Evolutionary conservation across 1,284 basidiomycete genomes (phyloP).

Genomic region (Leucoagaricus sp.): DNA sequence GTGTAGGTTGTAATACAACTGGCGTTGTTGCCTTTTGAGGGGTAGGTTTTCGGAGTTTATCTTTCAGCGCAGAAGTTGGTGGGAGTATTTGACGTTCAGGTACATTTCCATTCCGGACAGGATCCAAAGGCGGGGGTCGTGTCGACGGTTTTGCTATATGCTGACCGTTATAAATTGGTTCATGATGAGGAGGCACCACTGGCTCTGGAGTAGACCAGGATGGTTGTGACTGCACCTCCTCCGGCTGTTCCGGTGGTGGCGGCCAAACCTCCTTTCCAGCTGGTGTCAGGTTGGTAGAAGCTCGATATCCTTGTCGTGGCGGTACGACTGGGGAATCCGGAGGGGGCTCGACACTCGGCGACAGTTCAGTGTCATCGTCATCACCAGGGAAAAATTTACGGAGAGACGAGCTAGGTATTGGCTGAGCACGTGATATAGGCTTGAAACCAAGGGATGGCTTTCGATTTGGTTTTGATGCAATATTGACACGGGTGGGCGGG

Average conservation of each 20-base stretch:
- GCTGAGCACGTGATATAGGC: slow-evolving; percentile 49
- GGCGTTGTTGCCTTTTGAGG: not conserved
- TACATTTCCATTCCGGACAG: not conserved
- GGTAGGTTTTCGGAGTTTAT: not conserved
- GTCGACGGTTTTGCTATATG: not conserved
- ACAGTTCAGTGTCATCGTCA: slow-evolving; percentile 56
- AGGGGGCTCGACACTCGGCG: not conserved
- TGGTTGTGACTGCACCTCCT: slow-evolving; percentile 13
- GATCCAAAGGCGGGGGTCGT: not conserved
- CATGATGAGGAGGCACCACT: not conserved
- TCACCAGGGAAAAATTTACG: slow-evolving; percentile 74
- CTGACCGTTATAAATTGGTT: slow-evolving; percentile 1
- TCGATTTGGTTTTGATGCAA: slow-evolving; percentile 19
- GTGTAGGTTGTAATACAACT: not conserved
- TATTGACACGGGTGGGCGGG: slow-evolving; percentile 6
- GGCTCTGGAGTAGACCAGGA: slow-evolving; percentile 15
- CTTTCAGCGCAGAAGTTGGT: not conserved
- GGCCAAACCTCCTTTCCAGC: slow-evolving; percentile 5
- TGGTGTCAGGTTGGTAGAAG: slow-evolving; percentile 4
- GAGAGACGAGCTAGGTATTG: slow-evolving; percentile 51
- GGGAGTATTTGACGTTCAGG: not conserved
- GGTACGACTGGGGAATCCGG: not conserved
- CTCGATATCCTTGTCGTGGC: not conserved
- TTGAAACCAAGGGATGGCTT: slow-evolving; percentile 57
- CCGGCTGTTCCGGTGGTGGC: slow-evolving; percentile 10